Conservation (phyloP, 352 stramenopile species). For the Globisporangium paddicum region DNA sequence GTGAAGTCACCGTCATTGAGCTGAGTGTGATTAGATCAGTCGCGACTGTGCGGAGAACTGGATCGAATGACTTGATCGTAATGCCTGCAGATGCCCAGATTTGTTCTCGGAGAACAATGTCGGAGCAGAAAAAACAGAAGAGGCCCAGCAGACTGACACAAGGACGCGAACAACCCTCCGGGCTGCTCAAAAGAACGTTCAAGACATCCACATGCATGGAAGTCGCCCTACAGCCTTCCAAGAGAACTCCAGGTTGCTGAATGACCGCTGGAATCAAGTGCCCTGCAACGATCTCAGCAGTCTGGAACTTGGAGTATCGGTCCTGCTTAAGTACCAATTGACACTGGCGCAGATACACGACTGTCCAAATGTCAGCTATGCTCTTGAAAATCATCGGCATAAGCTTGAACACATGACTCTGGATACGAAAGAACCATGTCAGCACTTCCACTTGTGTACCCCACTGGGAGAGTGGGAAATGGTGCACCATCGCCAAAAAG, state of each 20-base stretch:
- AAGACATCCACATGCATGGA: slow-evolving; percentile 9
- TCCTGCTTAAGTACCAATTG: slow-evolving; percentile 4
- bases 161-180: neutral
- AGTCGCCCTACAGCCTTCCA: neutral
- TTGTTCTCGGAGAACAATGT: neutral
- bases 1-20: neutral
- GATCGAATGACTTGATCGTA: slow-evolving; percentile 4
- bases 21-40: neutral
- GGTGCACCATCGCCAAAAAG: neutral
- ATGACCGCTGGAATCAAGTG: neutral
- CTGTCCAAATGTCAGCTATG: slow-evolving; percentile 4
- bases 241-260: neutral
- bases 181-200: neutral
- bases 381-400: neutral
- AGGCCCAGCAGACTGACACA: slow-evolving; percentile 7
- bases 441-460: neutral
- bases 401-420: slow-evolving; percentile 2
- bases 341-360: slow-evolving; percentile 9
- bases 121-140: neutral
- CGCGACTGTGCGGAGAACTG: neutral
- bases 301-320: neutral
- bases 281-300: slow-evolving; percentile 1
- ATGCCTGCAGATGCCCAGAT: slow-evolving; percentile 1
- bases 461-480: slow-evolving; percentile 10
- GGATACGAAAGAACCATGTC: slow-evolving; percentile 7